Conservation (phyloP, 2,329 filamentous ascomycete species). For the Ciborinia camelliae region DNA sequence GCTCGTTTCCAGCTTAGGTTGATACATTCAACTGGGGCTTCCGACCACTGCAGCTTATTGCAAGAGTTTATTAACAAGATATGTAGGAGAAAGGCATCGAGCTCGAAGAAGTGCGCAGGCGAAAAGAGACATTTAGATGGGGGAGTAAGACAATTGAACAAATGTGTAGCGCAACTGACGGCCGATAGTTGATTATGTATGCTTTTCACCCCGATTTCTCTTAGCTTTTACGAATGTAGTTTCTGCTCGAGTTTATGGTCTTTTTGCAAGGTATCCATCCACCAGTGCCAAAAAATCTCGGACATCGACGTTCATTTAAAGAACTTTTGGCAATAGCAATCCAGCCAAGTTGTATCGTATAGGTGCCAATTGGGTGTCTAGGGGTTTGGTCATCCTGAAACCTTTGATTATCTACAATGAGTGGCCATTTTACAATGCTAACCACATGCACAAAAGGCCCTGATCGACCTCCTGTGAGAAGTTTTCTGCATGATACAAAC, state of each 20-base stretch:
- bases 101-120: constrained; percentile 47
- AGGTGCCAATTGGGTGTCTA: neutral
- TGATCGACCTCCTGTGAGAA: neutral
- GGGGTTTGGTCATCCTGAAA: neutral
- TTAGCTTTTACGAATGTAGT: neutral
- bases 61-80: neutral
- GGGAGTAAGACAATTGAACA: constrained; percentile 41
- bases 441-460: constrained; percentile 2
- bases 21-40: neutral
- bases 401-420: neutral
- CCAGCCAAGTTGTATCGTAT: neutral
- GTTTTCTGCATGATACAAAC: neutral
- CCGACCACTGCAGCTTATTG: neutral
- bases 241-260: neutral
- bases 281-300: neutral
- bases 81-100: constrained; percentile 52
- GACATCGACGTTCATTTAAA: neutral
- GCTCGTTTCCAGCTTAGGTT: neutral
- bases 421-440: neutral
- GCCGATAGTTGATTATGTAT: constrained; percentile 19
- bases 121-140: constrained; percentile 54
- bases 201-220: neutral
- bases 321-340: neutral
- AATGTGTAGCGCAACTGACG: constrained; percentile 24
- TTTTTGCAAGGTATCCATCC: neutral